Conservation (phyloP, 2,329 filamentous ascomycete species). For the Chaetothyriales sp. region DNA sequence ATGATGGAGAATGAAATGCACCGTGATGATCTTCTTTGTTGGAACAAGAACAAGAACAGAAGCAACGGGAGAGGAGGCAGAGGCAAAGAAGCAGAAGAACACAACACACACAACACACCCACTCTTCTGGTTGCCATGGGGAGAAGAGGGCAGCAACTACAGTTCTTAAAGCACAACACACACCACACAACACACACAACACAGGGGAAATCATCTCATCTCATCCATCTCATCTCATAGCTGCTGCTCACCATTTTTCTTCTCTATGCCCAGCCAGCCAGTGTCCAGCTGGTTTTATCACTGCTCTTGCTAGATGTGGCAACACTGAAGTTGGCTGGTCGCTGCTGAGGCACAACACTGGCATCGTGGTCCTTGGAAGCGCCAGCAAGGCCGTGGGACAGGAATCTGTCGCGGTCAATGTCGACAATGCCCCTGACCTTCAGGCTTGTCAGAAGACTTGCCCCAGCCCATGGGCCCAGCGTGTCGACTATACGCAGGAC, state of each 20-base stretch:
- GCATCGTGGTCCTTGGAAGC: constrained; percentile 30
- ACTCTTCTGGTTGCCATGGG: too few relatives aligned
- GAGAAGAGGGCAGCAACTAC: too few relatives aligned
- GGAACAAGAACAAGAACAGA: too few relatives aligned
- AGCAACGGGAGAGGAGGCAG: neutral
- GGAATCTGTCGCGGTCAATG: constrained; percentile 48
- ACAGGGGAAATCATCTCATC: too few relatives aligned
- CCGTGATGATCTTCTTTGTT: neutral
- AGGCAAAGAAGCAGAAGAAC: neutral
- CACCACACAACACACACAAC: too few relatives aligned
- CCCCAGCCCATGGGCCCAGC: constrained; percentile 50
- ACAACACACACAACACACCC: too few relatives aligned
- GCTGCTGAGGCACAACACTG: constrained; percentile 25
- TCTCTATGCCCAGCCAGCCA: constrained; percentile 30
- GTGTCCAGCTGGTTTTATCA: constrained; percentile 35
- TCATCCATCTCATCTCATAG: too few relatives aligned
- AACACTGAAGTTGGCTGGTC: constrained; percentile 19
- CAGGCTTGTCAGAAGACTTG: constrained; percentile 44
- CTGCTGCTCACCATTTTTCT: constrained; percentile 8
- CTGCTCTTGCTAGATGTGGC: constrained; percentile 20
- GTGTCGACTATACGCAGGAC: constrained; percentile 41
- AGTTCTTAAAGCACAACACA: too few relatives aligned
- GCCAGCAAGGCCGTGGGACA: constrained; percentile 34
- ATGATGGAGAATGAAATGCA: neutral
- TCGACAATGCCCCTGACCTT: constrained; percentile 47